Percentiles rank a stretch among this genome's conserved stretches.
Conservation (phyloP, 225 moss, liverwort and hornwort species). For the Sphagnum tenellum region DNA sequence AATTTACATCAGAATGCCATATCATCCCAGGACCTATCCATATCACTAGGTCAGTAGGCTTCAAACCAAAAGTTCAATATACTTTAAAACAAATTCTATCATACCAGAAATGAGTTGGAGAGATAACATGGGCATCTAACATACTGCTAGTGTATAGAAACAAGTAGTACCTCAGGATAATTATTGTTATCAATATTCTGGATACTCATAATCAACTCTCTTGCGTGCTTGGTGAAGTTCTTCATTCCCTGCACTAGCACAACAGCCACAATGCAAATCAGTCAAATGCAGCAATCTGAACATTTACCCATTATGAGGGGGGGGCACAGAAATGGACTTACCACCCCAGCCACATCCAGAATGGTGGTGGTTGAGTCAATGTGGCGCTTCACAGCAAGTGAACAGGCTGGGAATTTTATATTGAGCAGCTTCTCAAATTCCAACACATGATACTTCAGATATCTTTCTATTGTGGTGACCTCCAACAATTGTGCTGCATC, state of each 20-base stretch:
- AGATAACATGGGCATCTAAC: no score
- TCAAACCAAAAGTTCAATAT: no score
- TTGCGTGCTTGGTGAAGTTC: constrained; percentile 43
- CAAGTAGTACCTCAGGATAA: constrained; percentile 47
- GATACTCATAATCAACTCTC: constrained; percentile 46
- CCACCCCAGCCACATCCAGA: constrained; percentile 68
- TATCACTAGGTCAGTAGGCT: no score
- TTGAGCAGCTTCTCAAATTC: constrained; percentile 51
- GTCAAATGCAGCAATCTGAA: background rate
- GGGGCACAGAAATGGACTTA: constrained; percentile 10
- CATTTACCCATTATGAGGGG: no score
- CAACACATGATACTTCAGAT: constrained; percentile 52
- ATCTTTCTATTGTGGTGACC: constrained; percentile 54
- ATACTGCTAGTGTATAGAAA: no score
- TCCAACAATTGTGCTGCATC: constrained; percentile 41
- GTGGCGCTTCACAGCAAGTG: constrained; percentile 46
- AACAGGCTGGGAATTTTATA: constrained; percentile 55
- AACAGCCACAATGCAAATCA: background rate
- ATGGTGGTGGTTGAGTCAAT: constrained; percentile 55
- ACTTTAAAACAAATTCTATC: no score
- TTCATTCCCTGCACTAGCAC: constrained; percentile 38
- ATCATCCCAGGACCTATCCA: no score
- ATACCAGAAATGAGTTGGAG: no score
- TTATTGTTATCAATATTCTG: constrained; percentile 59
- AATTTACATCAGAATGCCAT: no score